Conservation (phyloP, 2,329 filamentous ascomycete species). For the Penicillium sclerotigenum region DNA sequence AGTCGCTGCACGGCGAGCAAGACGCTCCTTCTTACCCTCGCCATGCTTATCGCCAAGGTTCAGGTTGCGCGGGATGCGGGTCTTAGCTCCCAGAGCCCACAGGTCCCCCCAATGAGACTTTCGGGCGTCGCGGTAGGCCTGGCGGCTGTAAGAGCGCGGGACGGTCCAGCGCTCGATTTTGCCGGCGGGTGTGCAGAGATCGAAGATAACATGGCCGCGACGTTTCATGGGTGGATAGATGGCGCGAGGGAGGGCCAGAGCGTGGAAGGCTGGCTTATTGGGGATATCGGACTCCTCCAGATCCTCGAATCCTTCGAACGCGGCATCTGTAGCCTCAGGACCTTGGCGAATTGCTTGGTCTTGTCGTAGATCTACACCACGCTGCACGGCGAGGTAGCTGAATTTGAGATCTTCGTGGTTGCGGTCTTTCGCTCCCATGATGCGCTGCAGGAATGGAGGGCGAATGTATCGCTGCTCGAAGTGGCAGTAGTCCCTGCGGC, state of each 20-base stretch:
- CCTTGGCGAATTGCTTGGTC: conserved; percentile 48
- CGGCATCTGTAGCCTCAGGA: conserved; percentile 57
- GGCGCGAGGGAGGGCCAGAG: conserved; percentile 72
- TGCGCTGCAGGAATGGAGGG: conserved; percentile 73
- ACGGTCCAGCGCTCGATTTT: conserved; percentile 92
- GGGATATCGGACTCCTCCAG: conserved; percentile 21
- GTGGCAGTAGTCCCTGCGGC: conserved; percentile 85
- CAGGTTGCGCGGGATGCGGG: conserved; percentile 61
- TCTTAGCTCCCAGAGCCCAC: conserved; percentile 94
- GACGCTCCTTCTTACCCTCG: conserved; percentile 40
- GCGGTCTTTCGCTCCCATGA: conserved; percentile 63
- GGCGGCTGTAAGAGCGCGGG: conserved; percentile 72
- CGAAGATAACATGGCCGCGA: conserved; percentile 80
- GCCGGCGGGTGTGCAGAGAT: conserved; percentile 83
- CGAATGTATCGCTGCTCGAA: conserved; percentile 87
- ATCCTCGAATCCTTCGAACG: conserved; percentile 70
- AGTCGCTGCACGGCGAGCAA: conserved; percentile 37
- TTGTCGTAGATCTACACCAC: conserved; percentile 63
- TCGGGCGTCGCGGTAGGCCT: conserved; percentile 86
- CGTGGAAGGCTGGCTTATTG: conserved; percentile 36
- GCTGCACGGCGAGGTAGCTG: conserved; percentile 81
- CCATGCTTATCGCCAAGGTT: conserved; percentile 55
- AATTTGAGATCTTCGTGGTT: conserved; percentile 92
- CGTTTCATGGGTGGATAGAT: conserved; percentile 82
- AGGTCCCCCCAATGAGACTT: conserved; percentile 90